Evolutionary conservation across 768 basidiomycete genomes (phyloP).

Genomic region (Crassisporium funariophilum): DNA sequence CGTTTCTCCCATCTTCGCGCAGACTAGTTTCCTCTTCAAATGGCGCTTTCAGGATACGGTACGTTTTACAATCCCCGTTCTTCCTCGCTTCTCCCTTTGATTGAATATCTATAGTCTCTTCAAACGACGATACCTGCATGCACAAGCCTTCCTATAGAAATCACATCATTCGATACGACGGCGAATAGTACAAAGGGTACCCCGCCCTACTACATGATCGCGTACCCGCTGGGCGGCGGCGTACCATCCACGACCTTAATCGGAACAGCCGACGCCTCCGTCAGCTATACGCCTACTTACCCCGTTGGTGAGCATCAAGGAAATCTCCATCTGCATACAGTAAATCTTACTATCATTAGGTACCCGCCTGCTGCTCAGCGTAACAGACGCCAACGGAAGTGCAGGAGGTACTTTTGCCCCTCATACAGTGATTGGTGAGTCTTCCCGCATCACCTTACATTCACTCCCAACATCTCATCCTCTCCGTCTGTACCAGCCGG

Average conservation of each 20-base stretch:
- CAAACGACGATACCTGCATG: constrained; percentile 25
- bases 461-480: not conserved
- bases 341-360: constrained; percentile 30
- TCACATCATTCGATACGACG: constrained; percentile 19
- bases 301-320: constrained; percentile 35
- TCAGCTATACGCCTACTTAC: constrained; percentile 42
- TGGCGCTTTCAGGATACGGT: constrained; percentile 12
- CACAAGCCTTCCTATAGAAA: constrained; percentile 20
- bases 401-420: constrained; percentile 39
- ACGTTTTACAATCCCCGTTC: not conserved
- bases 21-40: constrained; percentile 10
- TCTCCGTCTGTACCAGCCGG: constrained; percentile 22
- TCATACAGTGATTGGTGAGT: constrained; percentile 37
- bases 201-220: constrained; percentile 45
- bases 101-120: constrained; percentile 1
- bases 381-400: constrained; percentile 43
- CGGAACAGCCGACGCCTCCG: constrained; percentile 32
- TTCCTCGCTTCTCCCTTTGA: not conserved
- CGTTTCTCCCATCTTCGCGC: constrained; percentile 2
- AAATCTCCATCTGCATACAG: not conserved
- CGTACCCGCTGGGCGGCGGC: constrained; percentile 39
- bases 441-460: too few species aligned
- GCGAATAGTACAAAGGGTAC: constrained; percentile 18
- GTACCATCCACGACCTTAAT: constrained; percentile 35
- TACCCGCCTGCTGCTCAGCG: constrained; percentile 40